phyloP scores from a whole-genome alignment of 2,329 filamentous ascomycete genomes.

The Dryadomyces quercivorus region DNA sequence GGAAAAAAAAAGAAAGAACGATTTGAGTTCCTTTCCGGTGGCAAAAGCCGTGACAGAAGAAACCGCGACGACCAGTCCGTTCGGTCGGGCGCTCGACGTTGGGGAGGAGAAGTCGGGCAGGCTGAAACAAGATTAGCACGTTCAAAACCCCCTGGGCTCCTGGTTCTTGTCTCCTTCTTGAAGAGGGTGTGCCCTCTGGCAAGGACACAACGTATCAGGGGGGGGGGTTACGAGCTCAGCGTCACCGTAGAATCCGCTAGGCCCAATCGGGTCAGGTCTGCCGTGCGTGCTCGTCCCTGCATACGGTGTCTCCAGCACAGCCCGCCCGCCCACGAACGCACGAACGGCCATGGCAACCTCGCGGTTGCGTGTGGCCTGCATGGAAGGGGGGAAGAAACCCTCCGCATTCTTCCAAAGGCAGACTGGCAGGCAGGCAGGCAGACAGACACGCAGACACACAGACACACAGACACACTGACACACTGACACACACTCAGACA shows the following conservation, averaged over 20 bases:
- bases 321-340: not conserved
- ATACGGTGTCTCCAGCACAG: not conserved
- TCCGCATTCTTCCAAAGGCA: not conserved
- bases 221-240: not conserved
- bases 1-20: too few relatives aligned
- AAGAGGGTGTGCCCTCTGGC: not conserved
- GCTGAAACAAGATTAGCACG: conserved; percentile 15
- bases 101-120: not conserved
- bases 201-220: not conserved
- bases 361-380: too few relatives aligned
- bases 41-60: not conserved
- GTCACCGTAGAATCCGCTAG: not conserved
- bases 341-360: not conserved
- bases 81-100: not conserved
- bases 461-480: not conserved
- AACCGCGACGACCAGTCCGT: not conserved
- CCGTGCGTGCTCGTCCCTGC: not conserved
- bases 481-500: too few relatives aligned
- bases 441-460: too few relatives aligned
- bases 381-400: not conserved
- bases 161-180: not conserved
- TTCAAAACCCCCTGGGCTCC: conserved; percentile 5
- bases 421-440: too few relatives aligned
- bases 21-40: not conserved
- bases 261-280: not conserved